Evolutionary conservation across 352 stramenopile species (phyloP), one percentile per base, ranked within the genome.

Genomic region (Phytophthora hibernalis): DNA sequence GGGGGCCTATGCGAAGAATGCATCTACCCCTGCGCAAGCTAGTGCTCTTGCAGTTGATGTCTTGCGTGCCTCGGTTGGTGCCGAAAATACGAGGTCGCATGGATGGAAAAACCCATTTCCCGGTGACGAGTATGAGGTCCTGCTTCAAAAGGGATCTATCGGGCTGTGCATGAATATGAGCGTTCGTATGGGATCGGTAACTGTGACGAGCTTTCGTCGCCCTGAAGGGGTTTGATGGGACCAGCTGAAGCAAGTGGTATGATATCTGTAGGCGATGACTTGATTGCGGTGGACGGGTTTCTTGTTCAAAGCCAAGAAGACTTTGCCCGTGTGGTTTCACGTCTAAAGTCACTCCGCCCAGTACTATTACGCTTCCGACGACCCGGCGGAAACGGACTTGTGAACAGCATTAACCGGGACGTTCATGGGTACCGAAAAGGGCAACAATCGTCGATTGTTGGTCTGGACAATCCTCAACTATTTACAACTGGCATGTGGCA

Each of bases 121-220:
- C 42, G 54, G 66, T 16, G 71, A 95, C 40, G 87, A 96, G 72
- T 96, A 93, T 54, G 89, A 96, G 65, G 87, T 96, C 31, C 49
- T 93, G 64, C 77, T 96, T 55, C 85, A 95, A 70, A 96, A 96
- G 61, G 89, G 89, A 51, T 91, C 81, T 11, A 91, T 94, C 43
- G 89, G 89, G 2, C 73, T 96, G 28, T 96, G 89, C 64, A 96
- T 96, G 89, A 96, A 96, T 68, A 96, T 96, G 89, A 95, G 87
- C 58, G 85, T 96, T 56, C 83, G 88, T 12, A 68, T 85, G 56
- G 86, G 87, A 10, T 92, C 84, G 8, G 86, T 96, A 40, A 88
- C 79, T 0, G 87, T 96, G 24, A 93, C 87, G 24, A 92, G 88
- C 40, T 96, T 96, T 56, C 83, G 88, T 5, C 85, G 87, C 4